Percentiles rank a stretch among this genome's conserved stretches.
phyloP scores from a whole-genome alignment of 1,284 basidiomycete species.

The Trichosporon ovoides region DNA sequence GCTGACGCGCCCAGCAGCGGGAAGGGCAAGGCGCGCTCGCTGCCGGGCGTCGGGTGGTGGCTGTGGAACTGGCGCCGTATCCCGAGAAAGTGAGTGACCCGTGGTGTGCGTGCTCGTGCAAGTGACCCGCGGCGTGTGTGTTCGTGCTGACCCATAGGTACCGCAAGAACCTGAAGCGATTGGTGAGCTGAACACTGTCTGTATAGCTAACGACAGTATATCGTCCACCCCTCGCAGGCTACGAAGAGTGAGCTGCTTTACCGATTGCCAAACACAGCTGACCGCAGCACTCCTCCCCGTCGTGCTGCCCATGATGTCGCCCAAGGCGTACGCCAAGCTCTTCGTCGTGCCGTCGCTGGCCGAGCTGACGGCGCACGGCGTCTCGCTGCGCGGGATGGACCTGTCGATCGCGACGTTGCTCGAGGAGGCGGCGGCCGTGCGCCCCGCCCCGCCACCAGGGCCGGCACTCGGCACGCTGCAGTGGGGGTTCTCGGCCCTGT shows the following conservation, averaged over 20 bases:
- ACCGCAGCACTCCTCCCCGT: conserved; percentile 31
- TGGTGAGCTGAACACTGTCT: conserved; percentile 20
- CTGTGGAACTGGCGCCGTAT: conserved; percentile 35
- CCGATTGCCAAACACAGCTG: neutral
- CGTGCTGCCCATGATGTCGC: conserved; percentile 38
- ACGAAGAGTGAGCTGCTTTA: conserved; percentile 27
- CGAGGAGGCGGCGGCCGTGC: conserved; percentile 25
- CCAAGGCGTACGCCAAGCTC: conserved; percentile 40
- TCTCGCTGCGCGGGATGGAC: conserved; percentile 33
- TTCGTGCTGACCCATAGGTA: conserved; percentile 28
- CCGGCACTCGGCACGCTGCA: neutral
- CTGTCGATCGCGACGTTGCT: conserved; percentile 25
- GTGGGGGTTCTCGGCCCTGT: conserved; percentile 8
- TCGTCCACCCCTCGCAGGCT: conserved; percentile 37
- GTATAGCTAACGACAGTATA: conserved; percentile 24
- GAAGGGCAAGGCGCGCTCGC: conserved; percentile 18
- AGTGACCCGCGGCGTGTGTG: too few relatives aligned
- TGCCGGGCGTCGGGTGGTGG: conserved; percentile 39
- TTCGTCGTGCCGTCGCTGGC: conserved; percentile 32
- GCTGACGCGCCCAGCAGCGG: conserved; percentile 6
- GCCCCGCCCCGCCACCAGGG: neutral
- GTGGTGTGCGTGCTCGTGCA: too few relatives aligned
- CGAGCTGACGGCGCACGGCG: conserved; percentile 18
- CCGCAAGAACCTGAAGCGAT: conserved; percentile 40
- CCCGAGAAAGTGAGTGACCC: conserved; percentile 31